phyloP scores from a whole-genome alignment of 345 rosid species.

The Salix viminalis region DNA sequence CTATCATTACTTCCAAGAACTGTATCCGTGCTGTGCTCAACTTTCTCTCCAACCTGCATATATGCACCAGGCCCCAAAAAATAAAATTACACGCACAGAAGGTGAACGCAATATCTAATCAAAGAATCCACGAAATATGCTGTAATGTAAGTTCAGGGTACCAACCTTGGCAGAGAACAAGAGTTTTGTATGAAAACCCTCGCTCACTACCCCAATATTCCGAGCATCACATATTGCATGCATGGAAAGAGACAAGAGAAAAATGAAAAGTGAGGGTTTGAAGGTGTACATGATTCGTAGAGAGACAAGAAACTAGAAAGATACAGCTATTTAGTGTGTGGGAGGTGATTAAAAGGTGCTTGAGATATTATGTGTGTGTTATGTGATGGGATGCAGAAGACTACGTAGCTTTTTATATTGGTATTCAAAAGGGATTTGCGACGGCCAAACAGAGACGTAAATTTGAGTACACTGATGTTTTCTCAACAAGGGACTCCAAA shows the following conservation, averaged over 20 bases:
- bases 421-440: not conserved
- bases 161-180: not conserved
- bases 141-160: not conserved
- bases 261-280: conserved; percentile 14
- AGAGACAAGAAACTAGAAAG: not conserved
- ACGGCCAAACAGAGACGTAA: conserved; percentile 3
- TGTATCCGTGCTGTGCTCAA: not conserved
- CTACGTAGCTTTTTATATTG: not conserved
- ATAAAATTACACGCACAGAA: not conserved
- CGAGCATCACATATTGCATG: conserved; percentile 39
- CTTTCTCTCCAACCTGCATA: conserved; percentile 16
- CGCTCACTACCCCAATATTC: conserved; percentile 7
- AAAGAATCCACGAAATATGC: not conserved
- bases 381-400: not conserved
- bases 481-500: not conserved
- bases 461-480: not conserved
- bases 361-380: not conserved
- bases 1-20: not conserved
- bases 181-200: not conserved
- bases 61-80: not conserved
- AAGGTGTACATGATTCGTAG: conserved; percentile 14
- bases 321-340: not conserved
- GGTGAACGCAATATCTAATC: not conserved
- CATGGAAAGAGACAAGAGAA: conserved; percentile 25
- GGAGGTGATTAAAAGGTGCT: not conserved